These are phyloP conservation scores for Diaporthe ilicicola DNA, from an alignment of 2,329 filamentous ascomycete species.

Conservation along the genomic window DNA sequence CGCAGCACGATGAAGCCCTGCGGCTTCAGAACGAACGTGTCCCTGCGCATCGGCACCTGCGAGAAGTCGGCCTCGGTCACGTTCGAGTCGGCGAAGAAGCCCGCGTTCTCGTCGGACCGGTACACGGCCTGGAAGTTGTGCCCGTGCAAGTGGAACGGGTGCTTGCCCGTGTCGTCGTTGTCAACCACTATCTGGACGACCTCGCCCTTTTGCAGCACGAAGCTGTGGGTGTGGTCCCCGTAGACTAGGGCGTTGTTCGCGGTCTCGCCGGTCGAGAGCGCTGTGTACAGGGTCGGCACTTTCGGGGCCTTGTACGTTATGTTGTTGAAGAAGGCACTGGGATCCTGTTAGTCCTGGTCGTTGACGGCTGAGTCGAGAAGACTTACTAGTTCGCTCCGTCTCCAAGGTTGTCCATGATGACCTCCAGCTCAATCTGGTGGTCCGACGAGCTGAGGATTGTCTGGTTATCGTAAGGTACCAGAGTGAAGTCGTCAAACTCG, in stretches of 20 bases:
- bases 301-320: constrained; percentile 78
- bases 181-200: constrained; percentile 82
- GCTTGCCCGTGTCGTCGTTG: constrained; percentile 75
- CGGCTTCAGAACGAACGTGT: constrained; percentile 72
- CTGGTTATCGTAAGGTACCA: constrained; percentile 74
- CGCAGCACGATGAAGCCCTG: constrained; percentile 74
- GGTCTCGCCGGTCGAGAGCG: constrained; percentile 68
- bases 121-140: constrained; percentile 76
- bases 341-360: background rate
- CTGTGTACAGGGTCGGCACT: constrained; percentile 83
- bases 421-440: constrained; percentile 68
- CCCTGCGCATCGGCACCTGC: constrained; percentile 69
- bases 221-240: constrained; percentile 70
- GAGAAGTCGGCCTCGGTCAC: constrained; percentile 57
- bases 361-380: background rate
- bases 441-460: constrained; percentile 68
- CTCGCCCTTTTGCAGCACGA: constrained; percentile 72
- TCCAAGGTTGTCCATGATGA: constrained; percentile 72
- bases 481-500: constrained; percentile 76
- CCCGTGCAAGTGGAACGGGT: constrained; percentile 83
- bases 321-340: constrained; percentile 74
- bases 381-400: constrained; percentile 73
- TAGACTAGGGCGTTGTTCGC: constrained; percentile 70
- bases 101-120: constrained; percentile 65
- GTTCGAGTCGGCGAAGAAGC: constrained; percentile 56